Base-by-base conservation (phyloP, 1,139 yeast species). In the Kurtzmaniella quercitrusa region DNA sequence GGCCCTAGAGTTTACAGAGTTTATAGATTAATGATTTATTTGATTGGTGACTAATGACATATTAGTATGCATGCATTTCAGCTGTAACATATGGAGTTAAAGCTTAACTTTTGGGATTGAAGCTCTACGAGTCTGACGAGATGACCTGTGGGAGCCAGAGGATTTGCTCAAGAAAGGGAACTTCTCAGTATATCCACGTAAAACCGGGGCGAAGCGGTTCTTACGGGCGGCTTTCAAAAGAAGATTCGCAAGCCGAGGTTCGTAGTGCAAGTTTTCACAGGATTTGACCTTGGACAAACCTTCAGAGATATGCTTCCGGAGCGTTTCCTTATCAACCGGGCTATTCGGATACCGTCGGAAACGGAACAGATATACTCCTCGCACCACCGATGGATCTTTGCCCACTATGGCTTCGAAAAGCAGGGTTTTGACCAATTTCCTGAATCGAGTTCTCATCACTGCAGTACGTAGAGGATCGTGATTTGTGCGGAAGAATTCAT, bases 351-450 rank as follows among this genome's bases (percentile, higher is more conserved):
- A 66, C 12, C 63, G 51, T 8, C 49, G 46, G 16, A 72, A 55
- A 10, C 59, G 53, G 45, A 76, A 68, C 36, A 66, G 58, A 51
- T 75, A 84, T 6, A 77, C 54, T 1, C 77, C 77, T n/a, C 21
- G 18, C 16, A 36, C 19, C 12, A 21, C 14, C 10, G 18, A 11
- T 10, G 21, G 15, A 18, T 36, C 38, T 19, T 36, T 36, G 5
- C 16, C 36, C 3, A 9, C 5, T 3, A 63, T 41, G 2, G 65
- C 50, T 8, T 54, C 49, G 44, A 57, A 60, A 10, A 70, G 49
- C 6, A 52, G 45, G 12, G 49, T 27, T 43, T 61, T 68, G 14
- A 68, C 51, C 12, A 60, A 43, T 43, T 61, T 65, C 14, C 70
- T 55, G 44, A 55, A 60, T 29, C 53, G 50, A 6, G 61, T 48